Evolutionary conservation across 495 filamentous ascomycete genomes (phyloP), one percentile per base, ranked within the genome.

Genomic region (Hypomontagnella monticulosa): DNA sequence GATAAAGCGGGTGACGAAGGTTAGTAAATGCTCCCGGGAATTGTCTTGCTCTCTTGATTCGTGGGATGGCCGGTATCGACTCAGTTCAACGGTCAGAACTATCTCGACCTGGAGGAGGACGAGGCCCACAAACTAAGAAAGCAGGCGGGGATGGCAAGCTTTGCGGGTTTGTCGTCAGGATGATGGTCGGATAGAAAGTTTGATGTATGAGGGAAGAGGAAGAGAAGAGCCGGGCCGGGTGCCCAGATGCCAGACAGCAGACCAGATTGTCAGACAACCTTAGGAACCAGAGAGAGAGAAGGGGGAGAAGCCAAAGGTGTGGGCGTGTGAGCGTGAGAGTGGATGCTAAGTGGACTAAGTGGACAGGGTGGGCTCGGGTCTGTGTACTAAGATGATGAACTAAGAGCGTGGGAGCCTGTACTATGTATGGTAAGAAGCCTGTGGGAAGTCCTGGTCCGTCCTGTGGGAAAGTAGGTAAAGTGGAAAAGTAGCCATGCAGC

Each of bases 121-220:
- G 14, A 57, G 60, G 55, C 55, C 60, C 66, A 59, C 59, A 69
- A 62, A 52, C 33, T 58, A 18, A 18, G 15, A 30, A 63, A 60
- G 54, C 42, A 58, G 54, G 36, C 53, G 48, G 49, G 49, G 42
- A 53, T 18, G 46, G 51, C 6, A 6, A 27, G 23, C 23, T 27
- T 27, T 27, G 30, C 52, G 52, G 40, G 42, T 42, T 63, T 60
- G 66, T 69, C 66, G 66, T 63, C 60, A 63, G 55, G 36, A 69
- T 69, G 60, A 63, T 63, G 44, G 23, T 6, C 23, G 58, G 59
- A 6, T 57, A 15, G 66, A 55, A 69, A 69, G 66, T 69, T 47
- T 63, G 51, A 69, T 63, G 66, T 56, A 60, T 51, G 60, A 44
- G 56, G 49, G 42, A 48, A 69, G 36, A 63, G 43, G 50, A 61